Evolutionary conservation across 1,284 basidiomycete genomes (phyloP), one percentile per base, ranked within the genome.

Genomic region (Phylloboletellus chloephorus): DNA sequence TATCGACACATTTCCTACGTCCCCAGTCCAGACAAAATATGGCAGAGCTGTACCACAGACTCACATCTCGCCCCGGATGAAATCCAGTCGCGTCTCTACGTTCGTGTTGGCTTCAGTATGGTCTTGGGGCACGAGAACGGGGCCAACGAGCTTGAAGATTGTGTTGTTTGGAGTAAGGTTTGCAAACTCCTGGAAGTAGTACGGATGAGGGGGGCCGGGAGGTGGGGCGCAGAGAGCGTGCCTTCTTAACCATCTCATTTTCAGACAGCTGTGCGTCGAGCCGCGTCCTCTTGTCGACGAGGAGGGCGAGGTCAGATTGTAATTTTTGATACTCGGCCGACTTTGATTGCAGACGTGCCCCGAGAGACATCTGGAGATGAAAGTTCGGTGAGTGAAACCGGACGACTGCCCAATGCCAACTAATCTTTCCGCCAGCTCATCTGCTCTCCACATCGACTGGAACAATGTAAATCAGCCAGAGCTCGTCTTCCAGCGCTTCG

Each of bases 71-170:
- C 77, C 68, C 39, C 71, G 74, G 58, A 98, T 98, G 65, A 92
- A 97, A 47, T 92, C 89, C 28, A 98, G 67, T 5, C 95, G 80
- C 44, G 90, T 97, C 49, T 92, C 81, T 22, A 98, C 90, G 57
- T 95, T 97, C 43, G 68, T 71, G 59, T 87, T 88, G 8, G 95
- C 95, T 53, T 98, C 96, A 5, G 65, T 64, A 53, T 84, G 82
- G 50, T 97, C 94, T 65, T 98, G 95, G 54, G 86, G 81, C 6
- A 98, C 80, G 16, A 98, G 76, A 2, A 93, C 86, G 1, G 92
- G 90, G 0, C 95, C 96, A 32, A 96, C 77, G 33, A 92, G 78
- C 68, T 98, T 98, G 73, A 85, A 98, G 7, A 98, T 77, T 7
- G 74, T 77, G 57, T 94, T 96, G 50, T 82, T 76, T 1, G 80